Base-by-base conservation (phyloP, 1,139 yeast genomes). In the Petasospora fabianii region DNA sequence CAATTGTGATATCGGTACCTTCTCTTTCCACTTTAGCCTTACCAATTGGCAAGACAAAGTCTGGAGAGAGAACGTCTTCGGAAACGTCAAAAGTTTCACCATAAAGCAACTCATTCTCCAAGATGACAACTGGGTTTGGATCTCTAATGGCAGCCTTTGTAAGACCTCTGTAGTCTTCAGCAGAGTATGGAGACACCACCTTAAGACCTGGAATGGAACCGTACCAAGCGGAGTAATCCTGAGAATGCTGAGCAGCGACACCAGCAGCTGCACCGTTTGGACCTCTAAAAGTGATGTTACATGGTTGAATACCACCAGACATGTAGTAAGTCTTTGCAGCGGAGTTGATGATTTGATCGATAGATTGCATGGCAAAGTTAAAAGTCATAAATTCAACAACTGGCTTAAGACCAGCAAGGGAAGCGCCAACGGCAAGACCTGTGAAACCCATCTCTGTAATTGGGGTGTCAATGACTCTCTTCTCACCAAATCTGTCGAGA, bases 201-300 rank as follows among this genome's bases (percentile, higher is more conserved):
- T 94, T 92, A 64, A 92, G 76, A 64, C 98, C 99, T 44, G 99
- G 99, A 55, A 94, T 88, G 41, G 95, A 74, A 53, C 97, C 97
- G 70, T 94, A 92, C 98, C 98, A 92, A 39, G 96, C 88, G 43
- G 97, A 77, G 66, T 80, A 92, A 69, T 88, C 95, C 71, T 92
- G 99, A 30, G 98, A 92, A 71, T 92, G 99, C 69, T 92, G 99
- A 44, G 99, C 99, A 56, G 80, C 99, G 56, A 92, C 98, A 77
- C 98, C 97, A 35, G 97, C 97, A 55, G 98, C 97, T 37, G 98
- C 96, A 68, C 98, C 99, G 68, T 94, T 94, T 49, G 98, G 97
- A 59, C 98, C 98, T 70, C 98, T 84, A 77, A 94, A 94, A 38
- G 96, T 90, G 60, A 92, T 86, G 68, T 86, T 90, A 74, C 97